Conservation (phyloP, 2,329 filamentous ascomycete genomes). For the Cladosporium sp. region DNA sequence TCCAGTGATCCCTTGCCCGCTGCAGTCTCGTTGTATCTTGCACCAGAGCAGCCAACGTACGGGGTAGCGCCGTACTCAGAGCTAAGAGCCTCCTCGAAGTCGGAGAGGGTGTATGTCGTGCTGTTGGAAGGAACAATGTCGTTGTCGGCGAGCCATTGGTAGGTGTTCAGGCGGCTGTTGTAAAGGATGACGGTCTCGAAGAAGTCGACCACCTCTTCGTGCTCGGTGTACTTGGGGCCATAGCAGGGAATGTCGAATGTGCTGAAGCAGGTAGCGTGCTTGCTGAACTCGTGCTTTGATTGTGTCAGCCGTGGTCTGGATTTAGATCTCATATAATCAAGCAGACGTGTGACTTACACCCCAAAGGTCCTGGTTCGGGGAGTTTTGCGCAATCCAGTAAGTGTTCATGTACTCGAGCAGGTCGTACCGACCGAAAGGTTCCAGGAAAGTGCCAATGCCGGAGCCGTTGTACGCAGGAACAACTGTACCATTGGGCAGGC, state of each 20-base stretch:
- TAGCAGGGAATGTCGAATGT: constrained; percentile 68
- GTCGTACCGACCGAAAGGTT: constrained; percentile 58
- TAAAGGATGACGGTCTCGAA: constrained; percentile 62
- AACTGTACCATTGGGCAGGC: constrained; percentile 50
- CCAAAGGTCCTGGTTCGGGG: constrained; percentile 62
- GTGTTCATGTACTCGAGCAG: constrained; percentile 66
- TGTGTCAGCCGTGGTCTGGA: background rate
- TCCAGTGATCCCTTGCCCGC: constrained; percentile 57
- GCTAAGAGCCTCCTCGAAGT: constrained; percentile 54
- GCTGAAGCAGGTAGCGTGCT: constrained; percentile 65
- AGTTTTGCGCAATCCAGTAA: constrained; percentile 61
- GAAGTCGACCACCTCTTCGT: constrained; percentile 64
- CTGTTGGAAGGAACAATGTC: constrained; percentile 60
- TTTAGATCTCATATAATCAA: background rate
- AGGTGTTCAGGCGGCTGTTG: constrained; percentile 61
- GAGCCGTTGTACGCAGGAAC: constrained; percentile 61
- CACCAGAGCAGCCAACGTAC: constrained; percentile 63
- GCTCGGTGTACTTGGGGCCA: constrained; percentile 56
- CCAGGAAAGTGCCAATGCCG: constrained; percentile 60
- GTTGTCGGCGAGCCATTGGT: constrained; percentile 56
- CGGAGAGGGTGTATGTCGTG: constrained; percentile 56
- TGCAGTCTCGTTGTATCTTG: constrained; percentile 60
- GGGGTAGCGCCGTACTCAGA: constrained; percentile 56
- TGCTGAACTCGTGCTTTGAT: constrained; percentile 60
- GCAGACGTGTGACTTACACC: constrained; percentile 32